Evolutionary conservation across 1,284 basidiomycete genomes (phyloP).

Genomic region (Tausonia pullulans): DNA sequence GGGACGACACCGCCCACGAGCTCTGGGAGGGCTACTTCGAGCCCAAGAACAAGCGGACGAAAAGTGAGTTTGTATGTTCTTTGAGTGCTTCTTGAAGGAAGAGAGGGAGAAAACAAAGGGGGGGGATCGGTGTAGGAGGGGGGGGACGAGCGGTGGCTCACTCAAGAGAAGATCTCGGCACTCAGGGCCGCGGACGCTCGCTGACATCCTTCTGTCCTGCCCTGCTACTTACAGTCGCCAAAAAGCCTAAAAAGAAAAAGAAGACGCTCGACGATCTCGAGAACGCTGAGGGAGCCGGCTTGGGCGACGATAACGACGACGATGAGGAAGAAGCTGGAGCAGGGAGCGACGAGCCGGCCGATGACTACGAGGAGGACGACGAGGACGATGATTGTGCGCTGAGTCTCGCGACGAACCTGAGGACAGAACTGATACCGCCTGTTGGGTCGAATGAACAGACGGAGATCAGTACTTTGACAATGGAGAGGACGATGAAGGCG

Average conservation of each 20-base stretch:
- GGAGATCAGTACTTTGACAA: slow-evolving; percentile 17
- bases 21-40: slow-evolving; percentile 10
- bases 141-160: background rate
- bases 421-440: background rate
- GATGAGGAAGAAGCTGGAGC: slow-evolving; percentile 3
- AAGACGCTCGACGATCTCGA: too few species aligned
- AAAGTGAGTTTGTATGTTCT: background rate
- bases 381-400: slow-evolving; percentile 16
- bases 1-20: slow-evolving; percentile 1
- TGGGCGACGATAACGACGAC: background rate
- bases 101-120: background rate
- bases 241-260: background rate
- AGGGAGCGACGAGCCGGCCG: slow-evolving; percentile 6
- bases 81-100: background rate
- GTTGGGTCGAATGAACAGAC: background rate
- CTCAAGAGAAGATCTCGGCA: too few species aligned
- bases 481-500: slow-evolving; percentile 16
- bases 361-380: slow-evolving; percentile 16
- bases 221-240: background rate
- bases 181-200: background rate
- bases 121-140: background rate
- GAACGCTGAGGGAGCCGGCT: background rate
- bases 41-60: background rate
- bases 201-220: background rate
- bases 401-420: background rate